A percentile compares a stretch with the other conserved stretches of the same genome.
Conservation (phyloP, 768 basidiomycete genomes). For the Podaxis mareebaensis region DNA sequence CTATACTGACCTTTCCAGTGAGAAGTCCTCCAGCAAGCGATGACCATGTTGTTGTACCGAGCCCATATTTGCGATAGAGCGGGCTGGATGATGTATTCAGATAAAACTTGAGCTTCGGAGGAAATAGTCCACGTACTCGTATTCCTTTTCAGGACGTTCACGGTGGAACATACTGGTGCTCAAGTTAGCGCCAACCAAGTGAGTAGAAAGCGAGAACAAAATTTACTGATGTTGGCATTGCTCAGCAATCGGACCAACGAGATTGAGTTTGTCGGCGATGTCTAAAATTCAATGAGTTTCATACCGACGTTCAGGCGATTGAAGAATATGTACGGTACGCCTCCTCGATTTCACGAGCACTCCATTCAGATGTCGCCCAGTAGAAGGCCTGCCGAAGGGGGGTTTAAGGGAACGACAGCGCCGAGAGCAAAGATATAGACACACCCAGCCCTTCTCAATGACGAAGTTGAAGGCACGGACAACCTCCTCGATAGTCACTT, state of each 20-base stretch:
- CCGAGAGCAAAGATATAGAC: slow-evolving; percentile 1
- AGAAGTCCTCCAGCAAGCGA: slow-evolving; percentile 70
- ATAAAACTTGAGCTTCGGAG: background rate
- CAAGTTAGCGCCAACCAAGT: slow-evolving; percentile 16
- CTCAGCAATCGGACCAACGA: slow-evolving; percentile 72
- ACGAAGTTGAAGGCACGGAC: slow-evolving; percentile 77
- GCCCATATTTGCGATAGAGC: slow-evolving; percentile 64
- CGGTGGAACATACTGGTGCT: slow-evolving; percentile 65
- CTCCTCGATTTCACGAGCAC: slow-evolving; percentile 66
- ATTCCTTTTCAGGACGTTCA: slow-evolving; percentile 81
- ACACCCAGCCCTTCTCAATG: slow-evolving; percentile 66
- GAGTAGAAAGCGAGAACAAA: background rate
- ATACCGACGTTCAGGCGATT: background rate
- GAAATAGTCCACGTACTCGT: slow-evolving; percentile 40
- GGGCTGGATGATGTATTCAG: slow-evolving; percentile 33
- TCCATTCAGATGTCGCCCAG: slow-evolving; percentile 81
- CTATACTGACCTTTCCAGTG: slow-evolving; percentile 62
- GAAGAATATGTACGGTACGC: slow-evolving; percentile 46
- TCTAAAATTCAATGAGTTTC: slow-evolving; percentile 34
- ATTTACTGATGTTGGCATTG: slow-evolving; percentile 70
- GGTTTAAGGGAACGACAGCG: background rate
- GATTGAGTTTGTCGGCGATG: slow-evolving; percentile 63
- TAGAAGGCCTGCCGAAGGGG: slow-evolving; percentile 46
- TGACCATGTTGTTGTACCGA: slow-evolving; percentile 76
- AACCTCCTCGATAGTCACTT: slow-evolving; percentile 68